Evolutionary conservation across 75 land plant species (phyloP), one percentile per base, ranked within the genome.

Genomic region (Picea glauca): DNA sequence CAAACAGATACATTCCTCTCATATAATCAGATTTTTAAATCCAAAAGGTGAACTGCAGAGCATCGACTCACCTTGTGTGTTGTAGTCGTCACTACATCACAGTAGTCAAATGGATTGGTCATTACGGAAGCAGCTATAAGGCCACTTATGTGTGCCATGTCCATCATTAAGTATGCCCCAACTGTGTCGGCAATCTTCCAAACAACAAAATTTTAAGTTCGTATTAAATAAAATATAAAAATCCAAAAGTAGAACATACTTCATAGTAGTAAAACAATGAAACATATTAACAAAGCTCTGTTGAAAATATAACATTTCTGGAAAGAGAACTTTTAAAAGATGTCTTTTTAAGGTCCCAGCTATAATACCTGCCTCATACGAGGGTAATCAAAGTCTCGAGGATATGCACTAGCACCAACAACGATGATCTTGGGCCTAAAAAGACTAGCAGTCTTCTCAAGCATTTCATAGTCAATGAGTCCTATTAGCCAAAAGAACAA

Each of bases 101-200:
- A 90, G 62, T 84, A 92, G 59, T 93, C 92, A 80, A 96, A 96
- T 26, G 98, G 98, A 80, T 93, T 85, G 67, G 82, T 83, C 76
- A 93, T 84, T 3, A 93, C 92, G 46, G 87, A 86, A 63, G 96
- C 96, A 80, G 94, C 91, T 79, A 93, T 91, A 63, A 96, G 91
- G 2, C 98, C 96, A 91, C 96, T 93, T 14, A 93, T 96, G 72
- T 96, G 96, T 78, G 98, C 96, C 96, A 96, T 96, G 74, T 96
- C 98, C 96, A 91, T 91, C 96, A 96, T 93, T 4, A 96, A 88
- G 60, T 93, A 96, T 57, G 96, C 98, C 63, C 91, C 96, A 46
- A 93, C 91, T 85, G 87, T 58, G 81, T 93, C 93, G 72, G 96
- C 93, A 62, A 96, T 90, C 96, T 90, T 59, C 31, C 46, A 0